Percentiles rank a stretch among this genome's conserved stretches.
Evolutionary conservation across 805 yeast species (phyloP).

Genomic region (Candida corydali): DNA sequence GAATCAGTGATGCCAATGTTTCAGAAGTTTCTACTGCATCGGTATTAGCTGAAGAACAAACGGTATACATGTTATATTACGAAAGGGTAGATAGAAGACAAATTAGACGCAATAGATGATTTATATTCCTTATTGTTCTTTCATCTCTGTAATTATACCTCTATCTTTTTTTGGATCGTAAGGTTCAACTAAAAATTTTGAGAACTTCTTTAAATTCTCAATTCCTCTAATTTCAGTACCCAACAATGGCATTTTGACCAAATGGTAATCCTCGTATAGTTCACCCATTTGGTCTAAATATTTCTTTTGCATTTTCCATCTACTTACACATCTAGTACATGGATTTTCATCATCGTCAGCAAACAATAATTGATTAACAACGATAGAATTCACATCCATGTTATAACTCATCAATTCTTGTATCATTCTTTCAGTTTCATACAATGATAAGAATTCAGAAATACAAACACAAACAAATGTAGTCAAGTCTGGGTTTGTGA

Average conservation of each 20-base stretch:
- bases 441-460: slow-evolving; percentile 90
- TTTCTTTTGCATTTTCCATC: slow-evolving; percentile 95
- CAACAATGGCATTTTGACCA: slow-evolving; percentile 91
- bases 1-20: slow-evolving; percentile 72
- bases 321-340: slow-evolving; percentile 86
- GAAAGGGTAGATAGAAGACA: slow-evolving; percentile 47
- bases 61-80: slow-evolving; percentile 84
- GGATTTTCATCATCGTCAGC: slow-evolving; percentile 71
- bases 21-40: slow-evolving; percentile 55
- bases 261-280: slow-evolving; percentile 93
- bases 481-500: slow-evolving; percentile 92
- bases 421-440: slow-evolving; percentile 96
- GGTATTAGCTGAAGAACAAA: slow-evolving; percentile 63
- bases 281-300: slow-evolving; percentile 94
- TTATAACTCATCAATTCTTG: slow-evolving; percentile 93
- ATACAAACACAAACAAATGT: slow-evolving; percentile 96
- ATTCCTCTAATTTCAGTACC: slow-evolving; percentile 95
- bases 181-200: slow-evolving; percentile 73
- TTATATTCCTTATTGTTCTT: slow-evolving; percentile 33
- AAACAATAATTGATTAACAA: slow-evolving; percentile 88
- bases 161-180: slow-evolving; percentile 66
- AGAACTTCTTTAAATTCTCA: slow-evolving; percentile 77
- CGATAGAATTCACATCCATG: slow-evolving; percentile 95
- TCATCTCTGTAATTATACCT: slow-evolving; percentile 49
- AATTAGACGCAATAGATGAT: slow-evolving; percentile 9